A percentile compares a stretch with the other conserved stretches of the same genome.
Evolutionary conservation across 768 basidiomycete species (phyloP).

Genomic region (Tulasnella sp.): DNA sequence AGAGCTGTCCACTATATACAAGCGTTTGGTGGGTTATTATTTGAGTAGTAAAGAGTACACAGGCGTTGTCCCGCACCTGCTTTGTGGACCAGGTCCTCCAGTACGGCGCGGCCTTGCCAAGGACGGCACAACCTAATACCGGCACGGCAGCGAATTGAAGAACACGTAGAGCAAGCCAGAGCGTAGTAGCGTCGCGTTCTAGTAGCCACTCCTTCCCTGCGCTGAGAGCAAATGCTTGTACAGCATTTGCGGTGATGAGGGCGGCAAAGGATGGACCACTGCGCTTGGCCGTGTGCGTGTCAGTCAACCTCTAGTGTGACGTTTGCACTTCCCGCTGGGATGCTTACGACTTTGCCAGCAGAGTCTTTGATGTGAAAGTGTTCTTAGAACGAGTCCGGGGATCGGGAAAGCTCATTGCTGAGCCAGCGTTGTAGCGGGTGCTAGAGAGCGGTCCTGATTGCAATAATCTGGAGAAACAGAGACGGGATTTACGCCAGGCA

Average conservation of each 20-base stretch:
- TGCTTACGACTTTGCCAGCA: conserved; percentile 6
- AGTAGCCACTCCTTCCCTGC: conserved; percentile 59
- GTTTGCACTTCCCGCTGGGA: not conserved
- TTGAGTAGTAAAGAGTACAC: conserved; percentile 9
- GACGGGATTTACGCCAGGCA: too few species aligned
- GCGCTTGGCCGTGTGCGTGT: conserved; percentile 34
- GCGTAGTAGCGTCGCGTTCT: conserved; percentile 54
- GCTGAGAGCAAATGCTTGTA: conserved; percentile 53
- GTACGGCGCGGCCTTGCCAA: conserved; percentile 39
- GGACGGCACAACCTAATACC: conserved; percentile 47
- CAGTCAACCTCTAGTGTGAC: not conserved
- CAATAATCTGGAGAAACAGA: not conserved
- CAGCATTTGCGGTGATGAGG: conserved; percentile 36
- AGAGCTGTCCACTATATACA: conserved; percentile 55
- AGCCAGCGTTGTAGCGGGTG: not conserved
- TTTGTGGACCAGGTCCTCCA: conserved; percentile 54
- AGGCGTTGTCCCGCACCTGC: conserved; percentile 24
- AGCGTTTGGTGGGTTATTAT: conserved; percentile 14
- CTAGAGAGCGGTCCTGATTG: not conserved
- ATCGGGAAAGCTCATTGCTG: conserved; percentile 13
- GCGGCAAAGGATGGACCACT: conserved; percentile 34
- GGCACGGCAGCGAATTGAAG: conserved; percentile 25
- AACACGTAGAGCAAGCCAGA: conserved; percentile 67
- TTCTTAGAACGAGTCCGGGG: conserved; percentile 11
- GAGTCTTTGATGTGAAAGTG: conserved; percentile 4